Evolutionary conservation across 83 land plant genomes (phyloP).

Genomic region (Picea abies): DNA sequence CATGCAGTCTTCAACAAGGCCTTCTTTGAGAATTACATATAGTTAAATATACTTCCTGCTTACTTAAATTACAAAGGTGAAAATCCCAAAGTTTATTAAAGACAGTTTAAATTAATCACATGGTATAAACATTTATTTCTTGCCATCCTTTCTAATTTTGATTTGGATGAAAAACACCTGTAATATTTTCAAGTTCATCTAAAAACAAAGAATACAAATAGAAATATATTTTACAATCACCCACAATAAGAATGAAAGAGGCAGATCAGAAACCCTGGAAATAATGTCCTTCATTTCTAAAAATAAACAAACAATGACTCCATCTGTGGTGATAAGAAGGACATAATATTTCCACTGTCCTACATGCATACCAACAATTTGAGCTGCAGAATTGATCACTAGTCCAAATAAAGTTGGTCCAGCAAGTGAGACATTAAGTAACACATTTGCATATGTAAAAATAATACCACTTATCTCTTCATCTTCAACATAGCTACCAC

Average conservation of each 20-base stretch:
- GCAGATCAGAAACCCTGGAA: constrained; percentile 81
- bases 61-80: no score
- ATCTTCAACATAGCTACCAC: constrained; percentile 45
- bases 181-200: no score
- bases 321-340: constrained; percentile 83
- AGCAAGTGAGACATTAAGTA: constrained; percentile 74
- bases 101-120: no score
- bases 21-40: no score
- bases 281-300: constrained; percentile 85
- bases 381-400: constrained; percentile 77
- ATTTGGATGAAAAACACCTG: no score
- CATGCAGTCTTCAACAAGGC: no score
- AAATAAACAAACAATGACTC: constrained; percentile 59
- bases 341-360: constrained; percentile 70
- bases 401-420: constrained; percentile 97
- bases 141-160: no score
- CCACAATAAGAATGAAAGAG: constrained; percentile 92
- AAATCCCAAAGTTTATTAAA: no score
- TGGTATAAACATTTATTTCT: no score
- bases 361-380: constrained; percentile 55
- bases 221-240: constrained; percentile 26
- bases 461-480: constrained; percentile 80
- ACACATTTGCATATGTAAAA: constrained; percentile 74
- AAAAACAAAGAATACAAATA: no score
- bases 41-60: no score